These are phyloP conservation scores for Aspergillus ochraceoroseus DNA, from an alignment of 2,329 filamentous ascomycete genomes.

Conservation along the genomic window DNA sequence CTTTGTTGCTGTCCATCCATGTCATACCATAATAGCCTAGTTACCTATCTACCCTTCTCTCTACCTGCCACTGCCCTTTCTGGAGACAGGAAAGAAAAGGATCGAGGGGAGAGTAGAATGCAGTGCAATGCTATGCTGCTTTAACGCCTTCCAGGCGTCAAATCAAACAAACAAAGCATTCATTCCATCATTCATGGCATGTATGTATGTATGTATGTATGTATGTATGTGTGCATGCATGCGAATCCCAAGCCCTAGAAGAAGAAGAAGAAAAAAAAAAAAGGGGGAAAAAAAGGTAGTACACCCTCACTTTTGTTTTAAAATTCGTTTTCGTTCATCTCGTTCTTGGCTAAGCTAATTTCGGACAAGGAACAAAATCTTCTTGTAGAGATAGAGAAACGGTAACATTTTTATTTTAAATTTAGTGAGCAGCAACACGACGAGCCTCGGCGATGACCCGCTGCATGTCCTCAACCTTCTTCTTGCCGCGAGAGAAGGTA, in stretches of 20 bases:
- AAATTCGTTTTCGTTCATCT: constrained; percentile 24
- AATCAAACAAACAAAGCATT: too few relatives aligned
- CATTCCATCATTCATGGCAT: too few relatives aligned
- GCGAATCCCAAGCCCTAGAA: too few relatives aligned
- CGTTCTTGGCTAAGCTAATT: constrained; percentile 22
- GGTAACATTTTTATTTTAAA: constrained; percentile 9
- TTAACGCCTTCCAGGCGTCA: too few relatives aligned
- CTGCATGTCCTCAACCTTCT: constrained; percentile 99
- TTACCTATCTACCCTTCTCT: too few relatives aligned
- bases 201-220: too few relatives aligned
- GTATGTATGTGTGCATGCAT: too few relatives aligned
- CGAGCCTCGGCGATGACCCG: constrained; percentile 96
- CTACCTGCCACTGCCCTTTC: too few relatives aligned
- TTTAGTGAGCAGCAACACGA: constrained; percentile 63
- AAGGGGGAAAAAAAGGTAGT: constrained; percentile 1
- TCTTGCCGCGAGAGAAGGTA: constrained; percentile 97
- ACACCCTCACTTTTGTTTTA: constrained; percentile 18
- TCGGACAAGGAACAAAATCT: not conserved
- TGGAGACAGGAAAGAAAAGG: too few relatives aligned
- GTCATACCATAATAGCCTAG: not conserved
- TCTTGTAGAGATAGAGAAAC: constrained; percentile 16
- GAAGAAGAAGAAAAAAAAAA: too few relatives aligned
- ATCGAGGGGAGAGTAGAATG: too few relatives aligned
- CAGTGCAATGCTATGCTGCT: too few relatives aligned
- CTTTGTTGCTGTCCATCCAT: not conserved